Percentiles rank a stretch among this genome's conserved stretches.
These are phyloP conservation scores for Volvox carteri DNA, from an alignment of 163 green algal genomes.

Conservation along the genomic window DNA sequence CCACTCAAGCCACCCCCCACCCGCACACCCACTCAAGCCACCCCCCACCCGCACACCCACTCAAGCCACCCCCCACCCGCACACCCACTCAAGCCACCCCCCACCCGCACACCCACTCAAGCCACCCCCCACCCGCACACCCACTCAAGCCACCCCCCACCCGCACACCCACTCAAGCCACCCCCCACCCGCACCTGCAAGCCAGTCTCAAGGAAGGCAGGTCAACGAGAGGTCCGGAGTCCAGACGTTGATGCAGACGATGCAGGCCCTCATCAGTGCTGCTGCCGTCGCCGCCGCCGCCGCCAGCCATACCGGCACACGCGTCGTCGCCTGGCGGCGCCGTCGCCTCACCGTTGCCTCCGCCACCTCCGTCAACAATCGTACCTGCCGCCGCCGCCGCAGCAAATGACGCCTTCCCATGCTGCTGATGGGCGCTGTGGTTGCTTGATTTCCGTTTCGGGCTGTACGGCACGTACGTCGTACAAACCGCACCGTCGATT, in stretches of 20 bases:
- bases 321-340: neutral
- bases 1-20: too few species aligned
- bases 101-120: too few species aligned
- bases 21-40: too few species aligned
- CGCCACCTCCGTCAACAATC: neutral
- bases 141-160: too few species aligned
- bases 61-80: too few species aligned
- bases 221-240: slow-evolving; percentile 34
- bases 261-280: neutral
- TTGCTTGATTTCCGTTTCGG: neutral
- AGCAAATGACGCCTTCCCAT: neutral
- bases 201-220: slow-evolving; percentile 41
- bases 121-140: too few species aligned
- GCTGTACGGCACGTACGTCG: slow-evolving; percentile 33
- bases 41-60: too few species aligned
- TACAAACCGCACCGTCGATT: slow-evolving; percentile 4
- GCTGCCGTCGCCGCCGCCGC: neutral
- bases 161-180: too few species aligned
- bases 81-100: too few species aligned
- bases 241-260: neutral
- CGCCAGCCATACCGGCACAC: neutral
- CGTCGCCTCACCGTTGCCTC: neutral
- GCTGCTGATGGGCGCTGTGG: neutral
- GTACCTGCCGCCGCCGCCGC: neutral
- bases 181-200: slow-evolving; percentile 35